A percentile compares a stretch with the other conserved stretches of the same genome.
Evolutionary conservation across 2,329 filamentous ascomycete species (phyloP).

Genomic region (Clonostachys solani): DNA sequence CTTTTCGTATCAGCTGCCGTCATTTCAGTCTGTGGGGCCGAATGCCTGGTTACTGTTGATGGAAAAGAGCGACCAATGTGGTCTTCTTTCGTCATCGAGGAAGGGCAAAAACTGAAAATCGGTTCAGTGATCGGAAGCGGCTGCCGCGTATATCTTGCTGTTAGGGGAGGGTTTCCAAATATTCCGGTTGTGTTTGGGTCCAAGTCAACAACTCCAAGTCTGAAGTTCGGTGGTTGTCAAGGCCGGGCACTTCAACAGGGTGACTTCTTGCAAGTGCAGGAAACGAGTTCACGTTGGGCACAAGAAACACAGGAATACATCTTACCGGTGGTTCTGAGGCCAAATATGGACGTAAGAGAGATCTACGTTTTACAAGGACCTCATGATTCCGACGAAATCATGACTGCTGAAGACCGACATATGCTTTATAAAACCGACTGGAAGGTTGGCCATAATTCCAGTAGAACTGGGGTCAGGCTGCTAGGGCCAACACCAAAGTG

Average conservation of each 20-base stretch:
- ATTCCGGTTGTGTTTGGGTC: slow-evolving; percentile 54
- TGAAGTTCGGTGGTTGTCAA: slow-evolving; percentile 56
- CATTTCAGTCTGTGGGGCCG: slow-evolving; percentile 52
- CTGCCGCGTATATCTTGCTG: slow-evolving; percentile 53
- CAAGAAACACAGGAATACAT: slow-evolving; percentile 8
- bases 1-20: slow-evolving; percentile 48
- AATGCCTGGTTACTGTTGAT: slow-evolving; percentile 46
- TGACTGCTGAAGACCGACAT: slow-evolving; percentile 42
- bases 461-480: slow-evolving; percentile 55
- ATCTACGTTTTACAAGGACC: slow-evolving; percentile 23
- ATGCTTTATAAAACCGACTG: slow-evolving; percentile 54
- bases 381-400: slow-evolving; percentile 20
- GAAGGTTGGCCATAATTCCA: slow-evolving; percentile 58
- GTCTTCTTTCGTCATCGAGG: slow-evolving; percentile 41
- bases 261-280: slow-evolving; percentile 40
- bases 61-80: slow-evolving; percentile 46
- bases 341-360: slow-evolving; percentile 1
- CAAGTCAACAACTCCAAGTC: slow-evolving; percentile 53
- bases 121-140: slow-evolving; percentile 46
- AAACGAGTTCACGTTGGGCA: slow-evolving; percentile 2
- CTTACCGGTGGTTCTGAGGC: slow-evolving; percentile 5
- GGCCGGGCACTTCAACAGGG: slow-evolving; percentile 49
- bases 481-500: slow-evolving; percentile 54
- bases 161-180: slow-evolving; percentile 31
- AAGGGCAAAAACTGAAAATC: slow-evolving; percentile 42